Evolutionary conservation across 352 stramenopile genomes (phyloP).

Genomic region (Thraustotheca clavata): DNA sequence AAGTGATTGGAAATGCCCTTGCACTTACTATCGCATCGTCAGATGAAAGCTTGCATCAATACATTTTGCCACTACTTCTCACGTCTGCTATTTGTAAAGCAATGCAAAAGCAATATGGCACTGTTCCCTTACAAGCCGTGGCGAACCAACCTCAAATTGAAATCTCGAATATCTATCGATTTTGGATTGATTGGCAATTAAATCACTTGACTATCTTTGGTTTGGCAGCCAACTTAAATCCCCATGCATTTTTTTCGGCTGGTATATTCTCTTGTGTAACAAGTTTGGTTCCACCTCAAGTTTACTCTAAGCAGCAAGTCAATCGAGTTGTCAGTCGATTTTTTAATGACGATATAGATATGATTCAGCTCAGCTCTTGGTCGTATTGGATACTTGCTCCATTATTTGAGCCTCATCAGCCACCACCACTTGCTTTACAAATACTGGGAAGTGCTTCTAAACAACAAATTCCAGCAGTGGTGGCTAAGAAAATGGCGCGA

Average conservation of each 20-base stretch:
- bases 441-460: no score
- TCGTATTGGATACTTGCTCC: not conserved
- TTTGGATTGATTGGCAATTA: conserved; percentile 2
- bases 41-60: not conserved
- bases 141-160: not conserved
- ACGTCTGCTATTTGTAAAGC: not conserved
- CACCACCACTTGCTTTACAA: not conserved
- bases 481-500: not conserved
- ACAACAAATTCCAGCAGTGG: not conserved
- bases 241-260: conserved; percentile 16
- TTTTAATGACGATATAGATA: not conserved
- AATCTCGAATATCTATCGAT: not conserved
- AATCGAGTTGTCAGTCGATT: not conserved
- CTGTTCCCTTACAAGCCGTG: not conserved
- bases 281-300: not conserved
- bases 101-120: conserved; percentile 2
- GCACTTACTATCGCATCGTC: not conserved
- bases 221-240: not conserved
- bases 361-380: not conserved
- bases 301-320: not conserved
- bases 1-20: conserved; percentile 14
- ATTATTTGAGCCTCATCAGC: not conserved
- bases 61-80: not conserved
- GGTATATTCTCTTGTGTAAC: not conserved
- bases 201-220: not conserved